Base-by-base conservation (phyloP, 2,329 filamentous ascomycete genomes). In the Parastagonospora avenae region DNA sequence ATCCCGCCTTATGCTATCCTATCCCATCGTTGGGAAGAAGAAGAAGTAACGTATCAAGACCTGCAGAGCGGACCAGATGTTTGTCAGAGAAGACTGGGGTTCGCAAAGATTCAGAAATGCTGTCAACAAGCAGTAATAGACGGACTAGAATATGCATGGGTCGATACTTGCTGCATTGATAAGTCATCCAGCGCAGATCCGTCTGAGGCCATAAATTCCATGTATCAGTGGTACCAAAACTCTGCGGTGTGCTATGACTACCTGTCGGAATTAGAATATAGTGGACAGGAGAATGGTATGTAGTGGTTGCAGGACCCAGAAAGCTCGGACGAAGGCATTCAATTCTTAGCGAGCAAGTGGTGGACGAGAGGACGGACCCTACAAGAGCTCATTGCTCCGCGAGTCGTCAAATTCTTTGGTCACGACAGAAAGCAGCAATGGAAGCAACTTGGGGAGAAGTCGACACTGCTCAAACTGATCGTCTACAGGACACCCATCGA, bases 81-180 rank as follows among this genome's bases (percentile, higher is more conserved):
- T 24, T 38, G 27, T 19, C 36, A 15, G 4, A 4, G 8, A 8
- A 12, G 10, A 38, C 12, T 38, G 36, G 16, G 27, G 28, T 42
- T 32, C 30, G 3, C 44, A 14, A 50, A 45, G 29, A 28, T 50
- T 2, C 10, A 11, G 10, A 33, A 40, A 24, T 24, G 19, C 19
- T 24, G 19, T 24, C 19, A 24, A 5, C 19, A 24, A 24, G 19
- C 19, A 24, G 19, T 24, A 24, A 24, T 5, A 24, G 19, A 24
- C 10, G 32, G 31, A 27, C 24, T 28, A 14, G 35, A 15, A n/a
- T 45, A 40, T 35, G 36, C 11, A 2, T 45, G 41, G 41, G 30
- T 50, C 14, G 41, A 44, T 35, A 40, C 42, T 10, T 50, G 48
- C 27, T 50, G 42, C n/a, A 50, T 50, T 11, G 48, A 41, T 36